Evolutionary conservation across 2,329 filamentous ascomycete genomes (phyloP).

Genomic region (Paecilomyces formosus): DNA sequence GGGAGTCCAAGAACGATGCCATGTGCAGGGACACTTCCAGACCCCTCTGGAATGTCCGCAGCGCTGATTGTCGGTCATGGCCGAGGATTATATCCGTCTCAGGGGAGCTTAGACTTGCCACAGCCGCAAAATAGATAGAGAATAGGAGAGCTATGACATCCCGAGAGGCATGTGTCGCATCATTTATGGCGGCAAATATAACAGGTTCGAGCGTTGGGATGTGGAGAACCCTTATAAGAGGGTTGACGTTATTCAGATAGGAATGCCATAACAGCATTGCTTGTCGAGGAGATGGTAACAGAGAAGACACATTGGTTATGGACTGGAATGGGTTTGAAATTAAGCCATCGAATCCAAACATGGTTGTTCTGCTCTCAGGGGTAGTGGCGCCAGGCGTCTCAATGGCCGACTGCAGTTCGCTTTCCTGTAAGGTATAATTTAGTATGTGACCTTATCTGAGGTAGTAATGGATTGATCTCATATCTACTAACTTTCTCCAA

Average conservation of each 20-base stretch:
- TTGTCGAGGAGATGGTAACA: conserved; percentile 6
- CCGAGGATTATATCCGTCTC: conserved; percentile 7
- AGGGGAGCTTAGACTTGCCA: conserved; percentile 6
- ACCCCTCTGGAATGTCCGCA: conserved; percentile 6
- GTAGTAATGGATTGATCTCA: neutral
- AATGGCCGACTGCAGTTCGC: conserved; percentile 15
- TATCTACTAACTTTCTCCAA: conserved; percentile 12
- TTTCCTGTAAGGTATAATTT: conserved; percentile 5
- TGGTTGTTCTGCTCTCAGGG: neutral
- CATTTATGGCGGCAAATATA: conserved; percentile 14
- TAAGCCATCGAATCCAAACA: conserved; percentile 3
- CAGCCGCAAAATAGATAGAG: conserved; percentile 11
- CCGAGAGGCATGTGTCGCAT: conserved; percentile 1
- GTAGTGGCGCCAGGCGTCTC: conserved; percentile 1
- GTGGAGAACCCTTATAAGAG: conserved; percentile 14
- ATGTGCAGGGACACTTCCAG: conserved; percentile 28
- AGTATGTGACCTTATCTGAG: neutral
- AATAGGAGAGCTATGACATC: conserved; percentile 8
- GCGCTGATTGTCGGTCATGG: conserved; percentile 3
- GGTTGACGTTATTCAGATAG: conserved; percentile 14
- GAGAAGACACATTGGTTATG: neutral
- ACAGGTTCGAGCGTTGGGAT: conserved; percentile 11
- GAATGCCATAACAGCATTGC: conserved; percentile 12
- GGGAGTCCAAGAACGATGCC: conserved; percentile 30
- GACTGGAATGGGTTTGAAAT: conserved; percentile 3